phyloP scores from a whole-genome alignment of 2,329 filamentous ascomycete species.

The Trichoderma sp. region DNA sequence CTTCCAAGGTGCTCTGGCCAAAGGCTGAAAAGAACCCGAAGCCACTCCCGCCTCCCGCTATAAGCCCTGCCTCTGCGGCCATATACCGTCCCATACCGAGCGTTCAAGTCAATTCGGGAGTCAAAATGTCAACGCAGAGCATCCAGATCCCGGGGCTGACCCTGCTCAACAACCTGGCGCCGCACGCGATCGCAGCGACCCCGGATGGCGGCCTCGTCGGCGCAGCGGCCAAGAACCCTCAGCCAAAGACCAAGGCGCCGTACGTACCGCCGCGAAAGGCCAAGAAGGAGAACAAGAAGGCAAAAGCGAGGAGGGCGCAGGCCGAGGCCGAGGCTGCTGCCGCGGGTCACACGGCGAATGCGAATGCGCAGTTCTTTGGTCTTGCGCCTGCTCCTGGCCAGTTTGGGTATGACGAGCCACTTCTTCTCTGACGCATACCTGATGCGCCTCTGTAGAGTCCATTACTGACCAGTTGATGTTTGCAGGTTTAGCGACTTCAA shows the following conservation, averaged over 20 bases:
- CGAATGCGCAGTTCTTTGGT: neutral
- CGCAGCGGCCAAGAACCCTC: constrained; percentile 41
- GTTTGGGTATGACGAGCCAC: neutral
- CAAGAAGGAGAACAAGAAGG: constrained; percentile 16
- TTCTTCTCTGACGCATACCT: too few relatives aligned
- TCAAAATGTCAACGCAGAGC: constrained; percentile 13
- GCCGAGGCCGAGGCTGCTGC: constrained; percentile 1
- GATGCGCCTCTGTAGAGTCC: too few relatives aligned
- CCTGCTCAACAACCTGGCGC: constrained; percentile 18
- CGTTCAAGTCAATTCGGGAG: neutral
- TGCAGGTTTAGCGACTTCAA: neutral
- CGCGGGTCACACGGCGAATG: neutral
- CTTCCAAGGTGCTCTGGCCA: neutral
- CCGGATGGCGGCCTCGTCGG: constrained; percentile 19
- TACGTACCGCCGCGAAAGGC: constrained; percentile 22
- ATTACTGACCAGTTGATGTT: neutral
- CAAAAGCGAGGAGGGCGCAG: constrained; percentile 7
- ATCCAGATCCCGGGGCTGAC: constrained; percentile 27
- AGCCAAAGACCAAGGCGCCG: constrained; percentile 33
- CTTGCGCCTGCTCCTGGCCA: neutral
- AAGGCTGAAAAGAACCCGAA: neutral
- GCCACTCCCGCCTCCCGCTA: neutral
- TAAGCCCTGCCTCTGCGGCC: constrained; percentile 16
- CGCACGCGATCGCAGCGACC: constrained; percentile 21
- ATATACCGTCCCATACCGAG: neutral